A percentile compares a stretch with the other conserved stretches of the same genome.
phyloP scores from a whole-genome alignment of 306 rosid species.

The Citrullus amarus region DNA sequence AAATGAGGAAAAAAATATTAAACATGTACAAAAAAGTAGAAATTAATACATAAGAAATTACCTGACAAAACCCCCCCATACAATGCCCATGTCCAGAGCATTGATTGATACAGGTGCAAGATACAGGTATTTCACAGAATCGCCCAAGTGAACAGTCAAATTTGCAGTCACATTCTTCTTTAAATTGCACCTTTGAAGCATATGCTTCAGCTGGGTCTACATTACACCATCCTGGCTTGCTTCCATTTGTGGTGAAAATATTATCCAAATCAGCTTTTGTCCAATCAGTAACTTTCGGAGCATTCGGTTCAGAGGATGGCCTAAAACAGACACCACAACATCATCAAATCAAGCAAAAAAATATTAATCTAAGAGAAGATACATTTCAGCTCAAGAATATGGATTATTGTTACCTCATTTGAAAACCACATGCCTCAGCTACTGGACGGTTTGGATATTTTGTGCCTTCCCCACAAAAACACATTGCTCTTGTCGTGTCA shows the following conservation, averaged over 20 bases:
- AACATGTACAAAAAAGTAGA: background rate
- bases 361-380: slow-evolving; percentile 9
- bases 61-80: slow-evolving; percentile 93
- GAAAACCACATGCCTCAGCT: slow-evolving; percentile 92
- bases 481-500: slow-evolving; percentile 89
- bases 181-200: slow-evolving; percentile 53
- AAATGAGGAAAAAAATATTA: background rate
- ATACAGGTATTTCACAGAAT: slow-evolving; percentile 72
- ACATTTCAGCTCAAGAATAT: slow-evolving; percentile 4
- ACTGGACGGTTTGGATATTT: slow-evolving; percentile 89
- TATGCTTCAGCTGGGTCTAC: slow-evolving; percentile 80
- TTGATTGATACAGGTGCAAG: slow-evolving; percentile 74
- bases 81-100: slow-evolving; percentile 82
- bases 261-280: slow-evolving; percentile 53
- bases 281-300: slow-evolving; percentile 56
- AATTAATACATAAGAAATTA: slow-evolving; percentile 10
- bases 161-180: slow-evolving; percentile 84
- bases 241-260: slow-evolving; percentile 62
- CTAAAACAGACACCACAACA: slow-evolving; percentile 33
- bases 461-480: slow-evolving; percentile 97
- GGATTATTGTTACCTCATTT: slow-evolving; percentile 40
- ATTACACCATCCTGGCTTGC: slow-evolving; percentile 87
- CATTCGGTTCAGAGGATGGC: slow-evolving; percentile 50
- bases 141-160: slow-evolving; percentile 66
- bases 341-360: slow-evolving; percentile 10